Evolutionary conservation across 2,329 filamentous ascomycete genomes (phyloP), one percentile per base, ranked within the genome.

Genomic region (Lasiodiplodia theobromae): DNA sequence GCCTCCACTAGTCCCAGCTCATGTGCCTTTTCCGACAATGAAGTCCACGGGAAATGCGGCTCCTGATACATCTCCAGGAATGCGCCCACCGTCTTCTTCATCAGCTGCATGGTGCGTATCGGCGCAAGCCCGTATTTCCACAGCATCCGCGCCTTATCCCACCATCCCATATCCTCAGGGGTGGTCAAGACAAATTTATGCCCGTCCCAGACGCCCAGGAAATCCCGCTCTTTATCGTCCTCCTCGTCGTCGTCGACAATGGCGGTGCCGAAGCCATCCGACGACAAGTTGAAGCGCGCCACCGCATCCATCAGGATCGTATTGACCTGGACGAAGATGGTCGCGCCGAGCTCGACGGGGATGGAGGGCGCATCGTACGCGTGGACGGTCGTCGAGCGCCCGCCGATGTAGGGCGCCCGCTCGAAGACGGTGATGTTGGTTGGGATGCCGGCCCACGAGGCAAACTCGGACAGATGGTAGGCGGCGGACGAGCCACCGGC

Each of bases 391-490:
- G 94, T 92, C 8, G 92, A 92, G 31, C 96, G 92, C 10, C 96
- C 96, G 37, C 96, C 96, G 53, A 98, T 86, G 72, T 89, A 92
- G 38, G 83, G 78, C 18, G 88, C 89, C 73, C 90, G 91, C 76
- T 99, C 96, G 77, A 95, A 97, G 34, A 99, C 84, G 25, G 94
- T 97, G 74, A 98, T 91, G 72, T 97, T 91, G 69, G 95, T 77
- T 2, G 85, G 82, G 21, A 91, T 79, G n/a, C 85, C 78, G 28
- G 82, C 83, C 69, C 87, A 80, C 4, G 87, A 80, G 25, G 92
- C 91, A 78, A 90, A 94, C 74, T 91, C 88, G 49, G 86, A 86
- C 57, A 99, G 84, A 75, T 95, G 89, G 79, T 96, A 97, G 0
- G 96, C 94, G 2, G 94, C 85, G 2, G 94, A 97, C 4, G 96